Evolutionary conservation across 768 basidiomycete species (phyloP).

Genomic region (Lactarius quietus): DNA sequence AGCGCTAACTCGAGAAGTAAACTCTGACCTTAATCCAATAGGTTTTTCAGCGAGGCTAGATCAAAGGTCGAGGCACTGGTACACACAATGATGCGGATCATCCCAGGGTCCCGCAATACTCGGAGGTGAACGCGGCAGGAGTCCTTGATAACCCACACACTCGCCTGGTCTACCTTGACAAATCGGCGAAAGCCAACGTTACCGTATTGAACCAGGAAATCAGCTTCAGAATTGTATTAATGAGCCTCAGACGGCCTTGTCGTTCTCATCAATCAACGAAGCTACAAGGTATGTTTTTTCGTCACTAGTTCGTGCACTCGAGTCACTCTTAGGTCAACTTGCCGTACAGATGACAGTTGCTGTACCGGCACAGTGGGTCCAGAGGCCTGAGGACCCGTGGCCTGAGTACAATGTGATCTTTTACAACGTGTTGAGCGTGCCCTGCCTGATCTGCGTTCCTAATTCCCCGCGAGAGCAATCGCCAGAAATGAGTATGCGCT

Average conservation of each 20-base stretch:
- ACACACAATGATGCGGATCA: background rate
- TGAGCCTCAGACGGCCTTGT: background rate
- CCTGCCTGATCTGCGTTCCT: slow-evolving; percentile 19
- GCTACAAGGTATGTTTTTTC: slow-evolving; percentile 17
- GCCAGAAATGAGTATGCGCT: background rate
- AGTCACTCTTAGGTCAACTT: slow-evolving; percentile 15
- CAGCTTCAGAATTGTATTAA: background rate
- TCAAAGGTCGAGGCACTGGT: background rate
- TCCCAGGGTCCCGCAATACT: background rate
- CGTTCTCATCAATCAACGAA: slow-evolving; percentile 11
- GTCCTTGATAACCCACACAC: background rate
- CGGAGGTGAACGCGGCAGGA: background rate
- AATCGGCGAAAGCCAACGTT: background rate
- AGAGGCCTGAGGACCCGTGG: slow-evolving; percentile 2
- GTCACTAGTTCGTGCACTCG: slow-evolving; percentile 18
- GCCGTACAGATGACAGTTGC: slow-evolving; percentile 20
- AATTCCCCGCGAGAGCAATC: slow-evolving; percentile 10
- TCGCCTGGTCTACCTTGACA: background rate
- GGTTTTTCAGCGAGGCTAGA: background rate
- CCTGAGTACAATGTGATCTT: slow-evolving; percentile 2
- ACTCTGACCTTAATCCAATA: background rate
- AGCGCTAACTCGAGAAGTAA: background rate
- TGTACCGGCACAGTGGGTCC: slow-evolving; percentile 1
- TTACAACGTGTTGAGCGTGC: slow-evolving; percentile 16
- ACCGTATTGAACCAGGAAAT: background rate